phyloP scores from a whole-genome alignment of 75 land plant genomes.

The Larix kaempferi region DNA sequence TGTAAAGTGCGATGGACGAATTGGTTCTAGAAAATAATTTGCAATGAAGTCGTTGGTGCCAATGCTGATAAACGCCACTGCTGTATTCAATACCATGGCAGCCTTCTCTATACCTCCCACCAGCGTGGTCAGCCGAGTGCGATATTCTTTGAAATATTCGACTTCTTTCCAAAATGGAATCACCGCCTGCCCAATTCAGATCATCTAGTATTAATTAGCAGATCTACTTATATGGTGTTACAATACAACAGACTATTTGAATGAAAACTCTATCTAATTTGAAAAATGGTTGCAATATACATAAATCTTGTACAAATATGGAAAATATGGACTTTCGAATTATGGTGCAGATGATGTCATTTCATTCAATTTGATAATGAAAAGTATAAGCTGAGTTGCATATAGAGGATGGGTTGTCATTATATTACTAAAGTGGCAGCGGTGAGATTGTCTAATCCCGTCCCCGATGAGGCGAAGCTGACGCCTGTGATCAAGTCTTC shows the following conservation, averaged over 20 bases:
- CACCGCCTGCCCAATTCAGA: background rate
- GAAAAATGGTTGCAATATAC: no score
- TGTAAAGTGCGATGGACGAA: no score
- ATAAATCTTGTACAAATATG: no score
- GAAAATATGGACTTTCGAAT: no score
- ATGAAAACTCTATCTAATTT: no score
- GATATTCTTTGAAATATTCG: constrained; percentile 20
- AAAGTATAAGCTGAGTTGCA: no score
- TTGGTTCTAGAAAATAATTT: constrained; percentile 19
- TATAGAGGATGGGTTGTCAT: no score
- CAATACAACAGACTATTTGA: no score
- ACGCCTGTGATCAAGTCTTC: background rate
- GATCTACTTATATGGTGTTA: no score
- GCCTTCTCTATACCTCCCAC: constrained; percentile 21
- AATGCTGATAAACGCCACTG: constrained; percentile 10
- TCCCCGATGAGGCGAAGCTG: background rate
- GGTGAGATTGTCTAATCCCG: constrained; percentile 9
- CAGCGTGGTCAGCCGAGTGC: background rate
- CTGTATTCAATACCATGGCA: background rate
- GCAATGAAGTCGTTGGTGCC: constrained; percentile 31
- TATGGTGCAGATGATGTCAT: no score
- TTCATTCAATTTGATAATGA: no score
- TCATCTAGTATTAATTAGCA: no score
- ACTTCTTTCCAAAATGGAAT: constrained; percentile 25
- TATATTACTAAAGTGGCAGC: background rate